phyloP scores from a whole-genome alignment of 2,329 filamentous ascomycete genomes.

The Aspergillus tubingensis region DNA sequence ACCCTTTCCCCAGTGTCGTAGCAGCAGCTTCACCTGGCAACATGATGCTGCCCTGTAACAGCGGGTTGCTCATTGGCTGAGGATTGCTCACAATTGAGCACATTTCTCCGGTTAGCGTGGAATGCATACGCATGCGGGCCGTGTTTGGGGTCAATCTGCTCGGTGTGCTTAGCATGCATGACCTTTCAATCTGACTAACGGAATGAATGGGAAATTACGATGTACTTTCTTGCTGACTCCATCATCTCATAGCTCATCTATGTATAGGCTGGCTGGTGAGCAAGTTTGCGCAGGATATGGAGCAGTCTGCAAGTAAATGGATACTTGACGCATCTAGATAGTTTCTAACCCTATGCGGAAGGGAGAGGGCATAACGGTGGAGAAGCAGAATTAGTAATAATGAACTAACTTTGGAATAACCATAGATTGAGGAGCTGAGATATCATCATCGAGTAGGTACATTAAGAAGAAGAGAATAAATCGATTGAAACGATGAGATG shows the following conservation, averaged over 20 bases:
- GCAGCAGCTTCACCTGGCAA: background rate
- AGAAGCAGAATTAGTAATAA: background rate
- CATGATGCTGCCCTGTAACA: background rate
- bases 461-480: background rate
- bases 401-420: background rate
- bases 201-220: background rate
- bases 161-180: background rate
- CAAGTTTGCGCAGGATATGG: constrained; percentile 22
- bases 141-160: background rate
- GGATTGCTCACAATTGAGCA: constrained; percentile 32
- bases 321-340: background rate
- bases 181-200: background rate
- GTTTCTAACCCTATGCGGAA: background rate
- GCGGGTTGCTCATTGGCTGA: constrained; percentile 16
- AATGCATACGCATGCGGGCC: background rate
- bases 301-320: background rate
- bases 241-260: background rate
- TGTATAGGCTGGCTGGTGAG: constrained; percentile 14
- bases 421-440: background rate
- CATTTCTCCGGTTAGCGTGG: constrained; percentile 18
- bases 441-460: background rate
- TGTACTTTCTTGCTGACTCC: background rate
- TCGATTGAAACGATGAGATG: background rate
- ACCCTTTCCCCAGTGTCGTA: background rate
- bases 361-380: background rate